A percentile compares a stretch with the other conserved stretches of the same genome.
Evolutionary conservation across 2,329 filamentous ascomycete species (phyloP).

Genomic region (Clonostachys sp.): DNA sequence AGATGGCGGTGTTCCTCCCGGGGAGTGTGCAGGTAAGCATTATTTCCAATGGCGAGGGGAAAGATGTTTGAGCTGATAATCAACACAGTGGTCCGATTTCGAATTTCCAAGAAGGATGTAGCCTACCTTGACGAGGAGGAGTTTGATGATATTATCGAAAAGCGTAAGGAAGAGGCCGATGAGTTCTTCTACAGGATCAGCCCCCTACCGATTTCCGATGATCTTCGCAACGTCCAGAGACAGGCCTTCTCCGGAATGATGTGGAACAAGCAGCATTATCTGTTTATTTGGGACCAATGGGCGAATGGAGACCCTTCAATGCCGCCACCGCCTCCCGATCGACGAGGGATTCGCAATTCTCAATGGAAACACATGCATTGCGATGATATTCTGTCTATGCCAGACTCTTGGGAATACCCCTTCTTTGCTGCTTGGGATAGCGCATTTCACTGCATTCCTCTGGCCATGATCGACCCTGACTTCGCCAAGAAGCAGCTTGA

Average conservation of each 20-base stretch:
- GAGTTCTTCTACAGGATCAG: constrained; percentile 95
- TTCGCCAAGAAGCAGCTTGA: constrained; percentile 98
- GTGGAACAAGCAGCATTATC: constrained; percentile 97
- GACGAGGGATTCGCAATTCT: constrained; percentile 78
- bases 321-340: constrained; percentile 75
- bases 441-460: constrained; percentile 91
- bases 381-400: constrained; percentile 95
- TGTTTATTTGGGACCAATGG: constrained; percentile 98
- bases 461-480: constrained; percentile 96
- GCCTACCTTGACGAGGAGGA: constrained; percentile 86
- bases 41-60: constrained; percentile 2
- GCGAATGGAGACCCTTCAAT: constrained; percentile 87
- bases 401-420: constrained; percentile 97
- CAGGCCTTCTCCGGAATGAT: constrained; percentile 96
- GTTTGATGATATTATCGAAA: constrained; percentile 87
- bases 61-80: too few relatives aligned
- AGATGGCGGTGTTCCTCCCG: constrained; percentile 78
- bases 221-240: constrained; percentile 89
- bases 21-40: constrained; percentile 77
- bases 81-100: constrained; percentile 75
- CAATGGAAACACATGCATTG: constrained; percentile 95
- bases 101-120: constrained; percentile 71
- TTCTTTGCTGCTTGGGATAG: constrained; percentile 98
- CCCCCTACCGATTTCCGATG: constrained; percentile 88
- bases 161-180: constrained; percentile 82